phyloP scores from a whole-genome alignment of 1,284 basidiomycete genomes.

The Tilletiaria anomala region DNA sequence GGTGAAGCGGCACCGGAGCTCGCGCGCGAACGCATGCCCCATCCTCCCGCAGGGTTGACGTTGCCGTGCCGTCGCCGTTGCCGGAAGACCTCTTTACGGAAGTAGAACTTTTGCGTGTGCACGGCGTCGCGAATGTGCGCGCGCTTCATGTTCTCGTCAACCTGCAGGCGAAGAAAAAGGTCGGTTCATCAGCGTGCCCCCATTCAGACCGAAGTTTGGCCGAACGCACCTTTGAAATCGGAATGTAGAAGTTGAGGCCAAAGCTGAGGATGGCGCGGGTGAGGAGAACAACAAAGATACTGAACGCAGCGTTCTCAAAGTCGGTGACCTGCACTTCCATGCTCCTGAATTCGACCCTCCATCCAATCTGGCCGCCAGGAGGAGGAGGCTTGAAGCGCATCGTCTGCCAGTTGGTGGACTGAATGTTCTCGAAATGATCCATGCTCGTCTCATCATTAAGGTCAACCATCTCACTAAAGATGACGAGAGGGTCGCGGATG shows the following conservation, averaged over 20 bases:
- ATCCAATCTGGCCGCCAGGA: conserved; percentile 76
- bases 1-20: too few species aligned
- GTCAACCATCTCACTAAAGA: conserved; percentile 85
- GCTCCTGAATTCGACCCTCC: conserved; percentile 94
- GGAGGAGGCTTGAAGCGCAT: conserved; percentile 90
- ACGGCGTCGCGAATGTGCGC: conserved; percentile 76
- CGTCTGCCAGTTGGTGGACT: conserved; percentile 99
- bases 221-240: conserved; percentile 69
- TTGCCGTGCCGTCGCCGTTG: conserved; percentile 42
- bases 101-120: conserved; percentile 62
- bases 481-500: conserved; percentile 89
- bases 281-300: conserved; percentile 82
- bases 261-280: conserved; percentile 83
- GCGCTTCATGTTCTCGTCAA: conserved; percentile 88
- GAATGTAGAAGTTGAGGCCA: conserved; percentile 87
- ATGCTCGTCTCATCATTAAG: conserved; percentile 74
- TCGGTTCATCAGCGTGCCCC: conserved; percentile 3
- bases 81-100: conserved; percentile 66
- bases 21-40: too few species aligned
- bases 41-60: conserved; percentile 8
- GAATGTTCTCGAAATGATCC: conserved; percentile 98
- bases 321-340: conserved; percentile 99
- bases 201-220: neutral
- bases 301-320: conserved; percentile 95
- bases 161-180: conserved; percentile 49